Base-by-base conservation (phyloP, 768 basidiomycete genomes). In the Amanita molliuscula region DNA sequence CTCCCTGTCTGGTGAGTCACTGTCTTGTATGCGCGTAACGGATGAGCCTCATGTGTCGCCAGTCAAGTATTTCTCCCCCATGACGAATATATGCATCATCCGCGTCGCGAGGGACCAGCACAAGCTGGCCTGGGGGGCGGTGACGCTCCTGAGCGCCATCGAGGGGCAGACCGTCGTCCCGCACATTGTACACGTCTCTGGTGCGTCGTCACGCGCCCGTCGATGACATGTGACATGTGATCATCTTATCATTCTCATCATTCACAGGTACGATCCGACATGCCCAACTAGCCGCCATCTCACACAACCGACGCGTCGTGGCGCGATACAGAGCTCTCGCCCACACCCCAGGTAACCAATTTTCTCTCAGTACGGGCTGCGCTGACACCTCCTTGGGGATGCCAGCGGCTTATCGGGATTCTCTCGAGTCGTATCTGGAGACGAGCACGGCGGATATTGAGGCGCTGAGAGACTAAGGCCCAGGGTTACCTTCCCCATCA, bases 1-100 rank as follows among this genome's bases (percentile, higher is more conserved):
- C 31, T 84, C 83, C 3, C 66, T 94, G 51, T 80, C 73, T 18
- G 82, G 90, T 87, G 51, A 37, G 76, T 66, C 33, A 15, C 20
- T 9, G 1, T 40, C 23, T 15, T 31, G n/a, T 47, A 29, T 36
- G 15, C 6, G n/a, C n/a, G n/a, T n/a, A n/a, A n/a, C n/a, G 18
- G 38, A 9, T 36, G 10, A 21, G 55, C 44, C 55, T 33, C 31
- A 23, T 40, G 8, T 3, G 28, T n/a, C 7, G 18, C 21, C 57
- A 93, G 92, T 94, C 50, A 90, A 92, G 63, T 94, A 94, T 58
- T 88, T 82, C 56, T 93, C 91, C 0, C 84, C 89, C 0, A 75
- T 75, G 11, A 94, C 90, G 2, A 81, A 83, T 54, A 70, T 93
- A 0, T 88, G 84, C 57, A 92, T 95, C 59, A 77, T 94, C 37